These are phyloP conservation scores for Gossypium thurberi DNA, from an alignment of 345 rosid genomes.

Conservation along the genomic window DNA sequence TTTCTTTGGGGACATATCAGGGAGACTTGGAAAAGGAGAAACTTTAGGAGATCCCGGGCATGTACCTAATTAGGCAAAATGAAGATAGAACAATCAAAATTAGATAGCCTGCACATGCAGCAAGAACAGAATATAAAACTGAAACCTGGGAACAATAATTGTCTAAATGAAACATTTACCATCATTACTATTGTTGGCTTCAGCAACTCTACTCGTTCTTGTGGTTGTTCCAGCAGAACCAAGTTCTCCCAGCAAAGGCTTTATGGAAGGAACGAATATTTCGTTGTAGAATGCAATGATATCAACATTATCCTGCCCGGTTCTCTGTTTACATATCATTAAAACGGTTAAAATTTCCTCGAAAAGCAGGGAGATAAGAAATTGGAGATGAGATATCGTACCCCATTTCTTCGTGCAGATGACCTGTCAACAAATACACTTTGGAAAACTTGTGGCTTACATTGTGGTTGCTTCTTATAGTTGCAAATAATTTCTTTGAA, in stretches of 20 bases:
- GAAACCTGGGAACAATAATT: not conserved
- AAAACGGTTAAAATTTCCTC: constrained; percentile 20
- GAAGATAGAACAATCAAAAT: constrained; percentile 8
- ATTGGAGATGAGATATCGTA: constrained; percentile 18
- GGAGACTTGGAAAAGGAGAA: constrained; percentile 75
- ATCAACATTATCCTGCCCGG: constrained; percentile 84
- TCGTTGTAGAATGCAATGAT: constrained; percentile 91
- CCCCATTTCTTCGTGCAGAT: constrained; percentile 56
- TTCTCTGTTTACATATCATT: constrained; percentile 47
- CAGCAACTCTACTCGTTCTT: constrained; percentile 38
- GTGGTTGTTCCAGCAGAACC: constrained; percentile 49
- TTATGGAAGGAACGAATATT: constrained; percentile 68
- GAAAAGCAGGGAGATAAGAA: constrained; percentile 1
- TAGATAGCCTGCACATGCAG: constrained; percentile 11
- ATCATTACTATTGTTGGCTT: constrained; percentile 46
- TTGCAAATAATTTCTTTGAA: constrained; percentile 77
- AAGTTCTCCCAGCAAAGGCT: constrained; percentile 79
- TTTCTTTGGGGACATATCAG: constrained; percentile 97
- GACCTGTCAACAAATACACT: constrained; percentile 74
- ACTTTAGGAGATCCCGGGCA: constrained; percentile 90
- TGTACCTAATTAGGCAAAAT: constrained; percentile 40
- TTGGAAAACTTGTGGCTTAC: constrained; percentile 85
- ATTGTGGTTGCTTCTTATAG: constrained; percentile 94
- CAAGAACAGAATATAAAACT: not conserved
- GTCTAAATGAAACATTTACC: constrained; percentile 29